Base-by-base conservation (phyloP, 805 yeast species). In the Nakazawaea wyomingensis region DNA sequence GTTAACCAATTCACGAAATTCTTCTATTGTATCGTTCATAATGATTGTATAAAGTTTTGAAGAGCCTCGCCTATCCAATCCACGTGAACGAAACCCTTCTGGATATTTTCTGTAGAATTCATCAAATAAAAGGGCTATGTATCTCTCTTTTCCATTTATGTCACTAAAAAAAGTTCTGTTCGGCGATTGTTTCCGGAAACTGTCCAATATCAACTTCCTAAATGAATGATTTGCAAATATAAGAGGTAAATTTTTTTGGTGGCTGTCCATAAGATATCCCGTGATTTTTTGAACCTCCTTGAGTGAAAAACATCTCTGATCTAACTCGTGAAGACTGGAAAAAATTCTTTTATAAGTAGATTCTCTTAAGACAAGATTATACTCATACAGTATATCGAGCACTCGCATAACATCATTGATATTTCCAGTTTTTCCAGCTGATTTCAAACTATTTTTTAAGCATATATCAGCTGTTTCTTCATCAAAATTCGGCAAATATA, bases 51-150 rank as follows among this genome's bases (percentile, higher is more conserved):
- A 37, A 13, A 36, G 20, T 24, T 20, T 41, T 5, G 45, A 36
- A 7, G 45, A 24, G 5, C 45, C 45, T 6, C 4, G 6, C 18
- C 36, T 41, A 11, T n/a, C 10, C 11, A 4, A 5, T 16, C 28
- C 31, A 16, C 31, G 21, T 6, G 34, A 6, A 10, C 34, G 6
- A 37, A 41, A 41, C 3, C 45, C 45, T n/a, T 31, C 20, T 2
- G 45, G 45, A 14, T 30, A 41, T 30, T 30, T 35, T 33, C 11
- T 17, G 21, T 35, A 36, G 18, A 41, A 41, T 7, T 31, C 32
- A 4, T 41, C 45, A 26, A 36, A 41, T 20, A 41, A 31, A 3
- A 24, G 17, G 5, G 3, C 21, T 8, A 31, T 24, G n/a, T 16
- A 8, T 8, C 14, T 16, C 18, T 36, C 21, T 30, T 22, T 21